Percentiles rank a stretch among this genome's conserved stretches.
Conservation (phyloP, 441 rosid species). For the Manihot esculenta region DNA sequence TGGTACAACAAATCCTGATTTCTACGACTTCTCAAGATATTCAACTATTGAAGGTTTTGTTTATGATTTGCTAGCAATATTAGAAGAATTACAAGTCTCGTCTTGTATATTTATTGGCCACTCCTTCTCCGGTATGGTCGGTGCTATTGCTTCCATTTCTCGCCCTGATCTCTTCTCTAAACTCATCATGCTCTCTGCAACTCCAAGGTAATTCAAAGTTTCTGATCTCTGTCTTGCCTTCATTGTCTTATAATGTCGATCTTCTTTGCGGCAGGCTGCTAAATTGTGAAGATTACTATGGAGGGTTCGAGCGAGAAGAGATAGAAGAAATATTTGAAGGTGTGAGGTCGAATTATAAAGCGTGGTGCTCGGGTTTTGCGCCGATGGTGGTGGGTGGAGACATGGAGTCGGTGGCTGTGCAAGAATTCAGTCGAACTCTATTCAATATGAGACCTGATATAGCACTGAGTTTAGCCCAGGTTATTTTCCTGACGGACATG, state of each 20-base stretch:
- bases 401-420: conserved; percentile 67
- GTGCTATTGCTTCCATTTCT: conserved; percentile 62
- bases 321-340: conserved; percentile 68
- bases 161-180: conserved; percentile 72
- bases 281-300: conserved; percentile 60
- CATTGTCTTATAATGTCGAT: no score
- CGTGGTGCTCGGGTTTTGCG: conserved; percentile 77
- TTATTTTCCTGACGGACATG: conserved; percentile 61
- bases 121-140: conserved; percentile 69
- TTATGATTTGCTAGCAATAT: conserved; percentile 61
- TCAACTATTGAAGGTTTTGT: conserved; percentile 65
- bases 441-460: conserved; percentile 91
- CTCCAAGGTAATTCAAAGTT: conserved; percentile 52
- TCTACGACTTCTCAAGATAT: conserved; percentile 67
- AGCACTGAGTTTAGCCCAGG: conserved; percentile 54
- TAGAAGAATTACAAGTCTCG: conserved; percentile 55
- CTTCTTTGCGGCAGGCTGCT: not conserved
- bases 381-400: conserved; percentile 73
- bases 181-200: conserved; percentile 56
- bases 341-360: conserved; percentile 57
- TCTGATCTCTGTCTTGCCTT: no score
- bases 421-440: conserved; percentile 71
- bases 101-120: conserved; percentile 72
- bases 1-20: no score
- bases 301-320: conserved; percentile 71